Evolutionary conservation across 805 yeast species (phyloP).

Genomic region (Candida chilensis): DNA sequence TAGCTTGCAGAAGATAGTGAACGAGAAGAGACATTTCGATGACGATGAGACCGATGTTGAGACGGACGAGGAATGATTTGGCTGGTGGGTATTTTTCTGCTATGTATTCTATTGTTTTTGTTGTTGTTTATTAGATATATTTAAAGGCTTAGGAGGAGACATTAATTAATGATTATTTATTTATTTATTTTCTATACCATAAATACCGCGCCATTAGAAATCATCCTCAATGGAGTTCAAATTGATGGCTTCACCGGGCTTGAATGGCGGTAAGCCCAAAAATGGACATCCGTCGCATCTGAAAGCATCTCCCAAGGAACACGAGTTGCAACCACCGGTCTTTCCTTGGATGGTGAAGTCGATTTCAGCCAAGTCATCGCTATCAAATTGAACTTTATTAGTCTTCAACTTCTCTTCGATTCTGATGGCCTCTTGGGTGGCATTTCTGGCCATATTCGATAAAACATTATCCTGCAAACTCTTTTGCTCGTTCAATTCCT

Average conservation of each 20-base stretch:
- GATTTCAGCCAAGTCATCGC: slow-evolving; percentile 76
- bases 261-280: slow-evolving; percentile 94
- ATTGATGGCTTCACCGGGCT: slow-evolving; percentile 88
- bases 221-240: slow-evolving; percentile 74
- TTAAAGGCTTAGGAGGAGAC: no score
- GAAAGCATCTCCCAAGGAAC: slow-evolving; percentile 96
- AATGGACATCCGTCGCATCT: slow-evolving; percentile 98
- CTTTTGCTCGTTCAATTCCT: slow-evolving; percentile 37
- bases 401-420: slow-evolving; percentile 39
- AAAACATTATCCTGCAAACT: slow-evolving; percentile 33
- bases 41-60: no score
- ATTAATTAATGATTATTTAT: no score
- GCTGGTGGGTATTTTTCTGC: no score
- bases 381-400: slow-evolving; percentile 37
- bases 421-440: slow-evolving; percentile 42
- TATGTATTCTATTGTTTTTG: no score
- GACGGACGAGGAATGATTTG: no score
- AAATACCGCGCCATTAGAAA: no score
- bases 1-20: no score
- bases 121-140: no score
- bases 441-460: slow-evolving; percentile 39
- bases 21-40: no score
- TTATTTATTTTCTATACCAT: no score
- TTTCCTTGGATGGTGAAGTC: slow-evolving; percentile 97
- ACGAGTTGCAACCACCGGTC: slow-evolving; percentile 95